phyloP scores from a whole-genome alignment of 208 protist genomes.

The Leishmania major region DNA sequence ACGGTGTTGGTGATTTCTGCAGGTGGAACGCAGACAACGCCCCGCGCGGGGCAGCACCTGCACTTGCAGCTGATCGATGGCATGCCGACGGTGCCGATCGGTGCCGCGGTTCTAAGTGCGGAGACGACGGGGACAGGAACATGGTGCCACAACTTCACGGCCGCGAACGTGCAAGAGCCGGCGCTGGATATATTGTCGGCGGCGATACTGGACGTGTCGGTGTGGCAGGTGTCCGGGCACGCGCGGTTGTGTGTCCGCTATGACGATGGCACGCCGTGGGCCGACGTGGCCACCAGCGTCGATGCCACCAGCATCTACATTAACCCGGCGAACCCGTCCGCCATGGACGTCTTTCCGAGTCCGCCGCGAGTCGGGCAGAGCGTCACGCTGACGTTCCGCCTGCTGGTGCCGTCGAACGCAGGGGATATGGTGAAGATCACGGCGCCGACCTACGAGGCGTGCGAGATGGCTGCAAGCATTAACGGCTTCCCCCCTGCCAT shows the following conservation, averaged over 20 bases:
- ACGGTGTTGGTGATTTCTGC: constrained; percentile 38
- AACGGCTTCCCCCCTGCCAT: constrained; percentile 41
- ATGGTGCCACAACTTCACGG: constrained; percentile 92
- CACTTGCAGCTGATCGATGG: constrained; percentile 46
- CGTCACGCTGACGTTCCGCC: constrained; percentile 81
- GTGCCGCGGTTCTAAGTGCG: constrained; percentile 51
- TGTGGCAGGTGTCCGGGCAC: constrained; percentile 65
- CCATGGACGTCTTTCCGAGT: constrained; percentile 60
- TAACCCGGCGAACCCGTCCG: constrained; percentile 54
- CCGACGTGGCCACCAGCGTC: constrained; percentile 62
- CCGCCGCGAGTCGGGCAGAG: constrained; percentile 86
- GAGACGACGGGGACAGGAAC: constrained; percentile 39
- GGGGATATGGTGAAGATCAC: constrained; percentile 69
- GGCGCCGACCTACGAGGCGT: constrained; percentile 35
- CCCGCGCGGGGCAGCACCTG: constrained; percentile 81
- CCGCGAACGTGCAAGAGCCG: constrained; percentile 53
- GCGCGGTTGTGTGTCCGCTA: constrained; percentile 65
- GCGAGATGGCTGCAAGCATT: constrained; percentile 46
- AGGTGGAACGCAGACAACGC: constrained; percentile 23
- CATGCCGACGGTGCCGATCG: constrained; percentile 3
- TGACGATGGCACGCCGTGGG: constrained; percentile 42
- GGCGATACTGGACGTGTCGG: constrained; percentile 56
- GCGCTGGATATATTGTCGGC: constrained; percentile 42
- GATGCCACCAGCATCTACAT: constrained; percentile 42
- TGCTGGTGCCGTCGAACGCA: constrained; percentile 43